These are phyloP conservation scores for Scorias spongiosa DNA, from an alignment of 2,329 filamentous ascomycete genomes.

Conservation along the genomic window DNA sequence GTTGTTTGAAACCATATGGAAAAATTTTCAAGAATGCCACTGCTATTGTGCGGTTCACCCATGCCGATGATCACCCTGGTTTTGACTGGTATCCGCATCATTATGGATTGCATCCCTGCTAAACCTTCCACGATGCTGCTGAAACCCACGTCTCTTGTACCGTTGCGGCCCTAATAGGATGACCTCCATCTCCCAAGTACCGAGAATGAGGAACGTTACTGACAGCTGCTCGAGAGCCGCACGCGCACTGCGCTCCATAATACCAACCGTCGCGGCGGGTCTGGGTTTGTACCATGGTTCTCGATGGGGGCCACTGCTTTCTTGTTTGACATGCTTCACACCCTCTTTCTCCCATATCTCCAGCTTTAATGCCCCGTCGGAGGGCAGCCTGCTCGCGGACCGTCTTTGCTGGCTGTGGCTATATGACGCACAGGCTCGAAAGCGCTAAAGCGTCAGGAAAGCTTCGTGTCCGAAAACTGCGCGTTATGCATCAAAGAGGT, in stretches of 20 bases:
- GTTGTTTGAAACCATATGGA: too few species aligned
- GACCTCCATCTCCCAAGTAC: neutral
- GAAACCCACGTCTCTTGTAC: too few species aligned
- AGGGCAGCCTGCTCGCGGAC: neutral
- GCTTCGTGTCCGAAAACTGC: neutral
- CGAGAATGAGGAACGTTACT: neutral
- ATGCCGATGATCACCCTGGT: too few species aligned
- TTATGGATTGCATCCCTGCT: too few species aligned
- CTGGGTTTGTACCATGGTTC: neutral
- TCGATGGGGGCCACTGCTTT: neutral
- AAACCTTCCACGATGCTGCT: too few species aligned
- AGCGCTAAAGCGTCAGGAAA: neutral
- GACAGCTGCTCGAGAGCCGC: neutral
- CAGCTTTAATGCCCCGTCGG: neutral
- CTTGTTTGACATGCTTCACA: neutral
- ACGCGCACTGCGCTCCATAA: neutral
- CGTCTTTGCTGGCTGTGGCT: neutral
- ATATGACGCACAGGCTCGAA: neutral
- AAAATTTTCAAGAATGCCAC: too few species aligned
- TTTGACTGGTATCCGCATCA: too few species aligned
- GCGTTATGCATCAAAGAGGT: neutral
- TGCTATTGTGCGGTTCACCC: too few species aligned
- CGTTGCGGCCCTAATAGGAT: too few species aligned
- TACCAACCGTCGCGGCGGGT: neutral
- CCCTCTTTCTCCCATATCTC: neutral